Percentiles rank a stretch among this genome's conserved stretches.
Conservation (phyloP, 495 filamentous ascomycete species). For the Pseudomonodictys pantanalensis region DNA sequence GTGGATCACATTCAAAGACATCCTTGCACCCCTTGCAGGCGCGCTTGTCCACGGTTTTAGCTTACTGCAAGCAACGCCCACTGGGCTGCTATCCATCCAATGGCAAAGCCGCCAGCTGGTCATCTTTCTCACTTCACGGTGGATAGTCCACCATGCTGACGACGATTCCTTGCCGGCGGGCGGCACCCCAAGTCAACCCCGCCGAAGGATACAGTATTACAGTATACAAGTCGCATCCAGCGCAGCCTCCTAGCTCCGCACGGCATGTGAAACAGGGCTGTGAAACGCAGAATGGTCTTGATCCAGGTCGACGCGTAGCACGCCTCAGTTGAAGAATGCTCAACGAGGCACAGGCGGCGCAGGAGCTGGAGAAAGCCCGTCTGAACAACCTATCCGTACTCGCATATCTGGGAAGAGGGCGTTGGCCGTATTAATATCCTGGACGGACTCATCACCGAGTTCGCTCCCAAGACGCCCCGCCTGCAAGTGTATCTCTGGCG, state of each 20-base stretch:
- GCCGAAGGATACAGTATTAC: no score
- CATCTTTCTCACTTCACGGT: background rate
- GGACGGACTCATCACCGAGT: background rate
- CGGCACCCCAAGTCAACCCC: background rate
- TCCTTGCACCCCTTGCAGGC: conserved; percentile 32
- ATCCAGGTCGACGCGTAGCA: conserved; percentile 1
- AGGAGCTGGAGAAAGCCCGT: background rate
- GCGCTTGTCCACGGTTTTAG: conserved; percentile 20
- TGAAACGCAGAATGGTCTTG: conserved; percentile 24
- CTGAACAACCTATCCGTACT: background rate
- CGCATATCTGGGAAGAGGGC: background rate
- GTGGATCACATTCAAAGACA: conserved; percentile 29
- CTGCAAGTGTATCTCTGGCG: background rate
- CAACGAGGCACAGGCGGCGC: background rate
- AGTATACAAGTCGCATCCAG: no score
- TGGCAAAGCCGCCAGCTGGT: background rate
- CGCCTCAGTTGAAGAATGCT: background rate
- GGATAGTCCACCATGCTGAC: conserved; percentile 3
- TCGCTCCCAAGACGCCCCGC: background rate
- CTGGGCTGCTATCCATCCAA: conserved; percentile 2
- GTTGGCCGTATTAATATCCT: background rate
- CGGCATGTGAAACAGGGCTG: conserved; percentile 30
- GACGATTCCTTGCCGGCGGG: conserved; percentile 11
- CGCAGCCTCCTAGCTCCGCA: no score
- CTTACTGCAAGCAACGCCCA: conserved; percentile 23